phyloP scores from a whole-genome alignment of 2,329 filamentous ascomycete species.

The Aspergillus vadensis region DNA sequence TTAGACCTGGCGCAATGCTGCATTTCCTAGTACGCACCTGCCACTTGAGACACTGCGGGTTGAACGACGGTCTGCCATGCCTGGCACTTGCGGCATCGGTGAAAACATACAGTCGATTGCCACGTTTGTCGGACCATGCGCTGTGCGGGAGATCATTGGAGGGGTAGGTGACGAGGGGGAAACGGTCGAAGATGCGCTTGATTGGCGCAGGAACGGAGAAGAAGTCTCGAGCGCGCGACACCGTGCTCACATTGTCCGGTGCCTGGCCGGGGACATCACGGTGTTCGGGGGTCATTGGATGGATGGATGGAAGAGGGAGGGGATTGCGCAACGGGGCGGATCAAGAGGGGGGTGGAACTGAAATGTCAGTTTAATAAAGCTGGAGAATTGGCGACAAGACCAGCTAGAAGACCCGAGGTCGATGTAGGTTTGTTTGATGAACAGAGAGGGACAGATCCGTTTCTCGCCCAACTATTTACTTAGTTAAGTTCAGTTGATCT shows the following conservation, averaged over 20 bases:
- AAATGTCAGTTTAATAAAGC: neutral
- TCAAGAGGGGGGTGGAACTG: too few relatives aligned
- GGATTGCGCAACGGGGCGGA: neutral
- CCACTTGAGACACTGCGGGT: constrained; percentile 93
- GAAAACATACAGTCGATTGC: constrained; percentile 75
- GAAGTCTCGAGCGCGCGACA: constrained; percentile 32
- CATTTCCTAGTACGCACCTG: constrained; percentile 68
- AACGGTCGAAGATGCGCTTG: constrained; percentile 78
- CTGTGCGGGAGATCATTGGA: constrained; percentile 73
- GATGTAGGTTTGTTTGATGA: neutral
- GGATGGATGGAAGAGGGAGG: neutral
- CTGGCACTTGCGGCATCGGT: constrained; percentile 64
- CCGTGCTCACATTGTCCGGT: constrained; percentile 24
- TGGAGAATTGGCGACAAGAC: neutral
- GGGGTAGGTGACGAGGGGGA: constrained; percentile 76
- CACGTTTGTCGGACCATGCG: constrained; percentile 49
- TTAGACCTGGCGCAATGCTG: neutral
- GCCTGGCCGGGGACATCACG: constrained; percentile 26
- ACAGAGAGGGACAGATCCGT: neutral
- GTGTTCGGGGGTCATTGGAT: constrained; percentile 31
- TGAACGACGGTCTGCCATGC: constrained; percentile 72
- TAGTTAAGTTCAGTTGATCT: neutral
- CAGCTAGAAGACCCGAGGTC: neutral
- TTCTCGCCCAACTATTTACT: neutral
- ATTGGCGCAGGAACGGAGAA: constrained; percentile 66